phyloP scores from a whole-genome alignment of 176 grass and related monocot species.

The Themeda triandra region DNA sequence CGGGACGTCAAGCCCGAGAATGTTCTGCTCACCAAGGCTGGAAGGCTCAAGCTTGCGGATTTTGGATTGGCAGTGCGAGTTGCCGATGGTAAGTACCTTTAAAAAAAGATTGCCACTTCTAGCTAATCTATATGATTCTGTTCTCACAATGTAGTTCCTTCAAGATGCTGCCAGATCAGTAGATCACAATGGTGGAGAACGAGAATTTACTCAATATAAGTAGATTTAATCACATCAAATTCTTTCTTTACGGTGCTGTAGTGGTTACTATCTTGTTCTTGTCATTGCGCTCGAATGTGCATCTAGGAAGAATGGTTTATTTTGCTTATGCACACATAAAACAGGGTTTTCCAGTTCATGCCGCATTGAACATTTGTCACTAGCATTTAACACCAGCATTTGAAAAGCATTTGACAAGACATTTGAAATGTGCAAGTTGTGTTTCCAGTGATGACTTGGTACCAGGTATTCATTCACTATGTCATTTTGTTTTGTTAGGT shows the following conservation, averaged over 20 bases:
- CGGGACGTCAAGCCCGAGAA: slow-evolving; percentile 72
- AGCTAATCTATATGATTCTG: background rate
- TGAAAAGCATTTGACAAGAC: background rate
- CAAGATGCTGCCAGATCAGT: background rate
- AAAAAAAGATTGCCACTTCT: background rate
- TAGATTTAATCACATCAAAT: background rate
- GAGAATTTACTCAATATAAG: background rate
- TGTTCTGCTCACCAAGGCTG: slow-evolving; percentile 49
- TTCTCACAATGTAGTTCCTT: background rate
- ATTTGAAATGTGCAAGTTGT: background rate
- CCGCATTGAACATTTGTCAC: background rate
- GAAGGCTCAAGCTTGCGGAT: slow-evolving; percentile 44
- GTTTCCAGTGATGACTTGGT: background rate
- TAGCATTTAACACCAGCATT: too few species aligned
- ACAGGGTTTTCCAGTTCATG: background rate
- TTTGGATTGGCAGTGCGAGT: slow-evolving; percentile 38
- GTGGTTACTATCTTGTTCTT: background rate
- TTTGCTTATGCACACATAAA: background rate
- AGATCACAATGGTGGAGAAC: background rate
- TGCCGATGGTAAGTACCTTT: background rate
- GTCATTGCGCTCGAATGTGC: background rate
- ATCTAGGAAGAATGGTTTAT: background rate
- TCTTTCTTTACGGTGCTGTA: background rate
- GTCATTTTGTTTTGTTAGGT: slow-evolving; percentile 28
- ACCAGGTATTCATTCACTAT: slow-evolving; percentile 10